Conservation (phyloP, 2,329 filamentous ascomycete species). For the Alternaria sp. region DNA sequence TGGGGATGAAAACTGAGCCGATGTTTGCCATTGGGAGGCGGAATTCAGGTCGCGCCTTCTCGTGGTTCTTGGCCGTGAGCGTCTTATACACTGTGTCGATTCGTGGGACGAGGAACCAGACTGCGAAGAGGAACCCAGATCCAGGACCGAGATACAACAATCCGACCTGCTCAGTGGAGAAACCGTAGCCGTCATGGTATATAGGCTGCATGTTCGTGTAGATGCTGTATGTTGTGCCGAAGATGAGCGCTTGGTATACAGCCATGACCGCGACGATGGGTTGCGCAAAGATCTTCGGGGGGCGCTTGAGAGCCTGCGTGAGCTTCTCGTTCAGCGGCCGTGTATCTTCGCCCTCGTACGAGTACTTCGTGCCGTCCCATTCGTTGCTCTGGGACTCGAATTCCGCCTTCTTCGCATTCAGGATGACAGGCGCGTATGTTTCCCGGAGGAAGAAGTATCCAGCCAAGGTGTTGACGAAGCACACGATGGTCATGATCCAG, state of each 20-base stretch:
- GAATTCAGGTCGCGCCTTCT: conserved; percentile 52
- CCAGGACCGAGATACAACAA: conserved; percentile 55
- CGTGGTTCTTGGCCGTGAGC: conserved; percentile 50
- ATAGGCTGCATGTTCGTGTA: conserved; percentile 59
- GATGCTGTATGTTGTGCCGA: conserved; percentile 56
- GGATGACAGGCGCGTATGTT: conserved; percentile 53
- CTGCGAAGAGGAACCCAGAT: conserved; percentile 52
- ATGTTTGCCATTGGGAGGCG: conserved; percentile 56
- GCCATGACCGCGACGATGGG: conserved; percentile 56
- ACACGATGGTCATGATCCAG: conserved; percentile 55
- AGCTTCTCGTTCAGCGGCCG: conserved; percentile 48
- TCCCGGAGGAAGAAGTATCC: conserved; percentile 55
- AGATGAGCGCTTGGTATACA: conserved; percentile 55
- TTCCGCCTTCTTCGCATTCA: conserved; percentile 43
- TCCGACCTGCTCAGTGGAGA: conserved; percentile 55
- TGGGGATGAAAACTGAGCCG: conserved; percentile 52
- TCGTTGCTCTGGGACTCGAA: conserved; percentile 38
- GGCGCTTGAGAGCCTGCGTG: conserved; percentile 47
- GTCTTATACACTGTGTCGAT: conserved; percentile 58
- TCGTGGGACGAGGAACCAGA: conserved; percentile 55
- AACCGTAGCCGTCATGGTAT: conserved; percentile 52
- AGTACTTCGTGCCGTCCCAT: conserved; percentile 44
- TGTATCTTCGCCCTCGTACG: conserved; percentile 52
- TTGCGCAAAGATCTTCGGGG: conserved; percentile 52
- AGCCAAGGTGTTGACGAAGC: conserved; percentile 49